Base-by-base conservation (phyloP, 495 filamentous ascomycete species). In the Cudoniella acicularis region DNA sequence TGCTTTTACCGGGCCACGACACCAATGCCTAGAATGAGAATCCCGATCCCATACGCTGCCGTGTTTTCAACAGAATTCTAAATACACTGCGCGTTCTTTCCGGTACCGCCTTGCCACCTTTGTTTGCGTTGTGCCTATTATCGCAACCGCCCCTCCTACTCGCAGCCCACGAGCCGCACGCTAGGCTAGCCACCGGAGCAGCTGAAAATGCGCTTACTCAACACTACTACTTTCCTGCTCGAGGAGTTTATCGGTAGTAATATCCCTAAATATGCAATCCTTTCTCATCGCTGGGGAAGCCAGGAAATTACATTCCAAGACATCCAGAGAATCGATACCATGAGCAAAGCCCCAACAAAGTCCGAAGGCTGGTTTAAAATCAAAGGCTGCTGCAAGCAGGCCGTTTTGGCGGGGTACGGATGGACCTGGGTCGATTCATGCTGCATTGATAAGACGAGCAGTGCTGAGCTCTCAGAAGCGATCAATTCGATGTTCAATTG, bases 371-470 rank as follows among this genome's bases (percentile, higher is more conserved):
- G n/a, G 10, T 18, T 1, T 13, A 57, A 57, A 26, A 36, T 57
- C 24, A 30, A 23, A 25, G 22, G 9, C 2, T 62, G 49, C 27
- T 72, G 72, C 53, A 20, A 10, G 0, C 43, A 49, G 52, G 70
- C 69, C 11, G 10, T 22, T 0, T 17, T 18, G 17, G 56, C 64
- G 16, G 47, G 57, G 9, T 54, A 56, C 17, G 25, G 67, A 20
- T 75, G 62, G 57, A 54, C 64, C 0, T 77, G 74, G 74, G 59
- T 77, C 9, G 74, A 77, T 59, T 76, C 74, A 1, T 76, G 72
- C 54, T 76, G 74, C 50, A 76, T 65, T 52, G 56, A 67, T 36
- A 67, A 67, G 43, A 51, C 24, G 17, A 60, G 59, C 49, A 67
- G 65, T 57, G 69, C 72, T 11, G 73, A 64, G 49, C 56, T 76